A percentile compares a stretch with the other conserved stretches of the same genome.
These are phyloP conservation scores for Monilinia vaccinii-corymbosi DNA, from an alignment of 2,329 filamentous ascomycete species.

Conservation along the genomic window DNA sequence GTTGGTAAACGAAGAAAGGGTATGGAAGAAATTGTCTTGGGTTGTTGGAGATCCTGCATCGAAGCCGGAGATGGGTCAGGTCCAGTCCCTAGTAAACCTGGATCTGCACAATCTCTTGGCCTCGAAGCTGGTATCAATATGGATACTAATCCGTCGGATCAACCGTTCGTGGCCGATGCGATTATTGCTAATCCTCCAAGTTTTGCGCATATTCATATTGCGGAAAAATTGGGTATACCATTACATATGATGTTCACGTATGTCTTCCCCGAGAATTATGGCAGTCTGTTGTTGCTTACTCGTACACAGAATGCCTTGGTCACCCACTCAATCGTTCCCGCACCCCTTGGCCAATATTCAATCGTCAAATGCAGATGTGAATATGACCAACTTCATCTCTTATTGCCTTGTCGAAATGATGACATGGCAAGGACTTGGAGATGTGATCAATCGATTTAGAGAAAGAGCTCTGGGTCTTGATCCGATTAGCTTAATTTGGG, in stretches of 20 bases:
- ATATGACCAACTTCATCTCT: constrained; percentile 57
- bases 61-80: constrained; percentile 60
- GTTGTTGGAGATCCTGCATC: constrained; percentile 80
- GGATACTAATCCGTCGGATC: constrained; percentile 26
- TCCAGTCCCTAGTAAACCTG: constrained; percentile 15
- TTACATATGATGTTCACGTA: constrained; percentile 86
- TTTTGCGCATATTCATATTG: constrained; percentile 67
- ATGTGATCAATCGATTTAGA: constrained; percentile 83
- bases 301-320: constrained; percentile 52
- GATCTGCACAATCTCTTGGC: constrained; percentile 18
- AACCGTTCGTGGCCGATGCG: constrained; percentile 72
- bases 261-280: constrained; percentile 28
- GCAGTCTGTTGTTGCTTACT: neutral
- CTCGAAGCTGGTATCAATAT: constrained; percentile 29
- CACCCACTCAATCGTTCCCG: constrained; percentile 59
- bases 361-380: constrained; percentile 52
- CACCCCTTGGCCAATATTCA: constrained; percentile 62
- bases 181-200: constrained; percentile 74
- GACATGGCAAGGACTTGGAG: constrained; percentile 72
- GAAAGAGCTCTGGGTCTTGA: constrained; percentile 67
- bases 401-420: constrained; percentile 64
- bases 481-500: constrained; percentile 70
- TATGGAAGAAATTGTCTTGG: constrained; percentile 70
- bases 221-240: constrained; percentile 66
- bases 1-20: constrained; percentile 64